A percentile compares a stretch with the other conserved stretches of the same genome.
Evolutionary conservation across 306 rosid species (phyloP).

Genomic region (Gleditsia sinensis): DNA sequence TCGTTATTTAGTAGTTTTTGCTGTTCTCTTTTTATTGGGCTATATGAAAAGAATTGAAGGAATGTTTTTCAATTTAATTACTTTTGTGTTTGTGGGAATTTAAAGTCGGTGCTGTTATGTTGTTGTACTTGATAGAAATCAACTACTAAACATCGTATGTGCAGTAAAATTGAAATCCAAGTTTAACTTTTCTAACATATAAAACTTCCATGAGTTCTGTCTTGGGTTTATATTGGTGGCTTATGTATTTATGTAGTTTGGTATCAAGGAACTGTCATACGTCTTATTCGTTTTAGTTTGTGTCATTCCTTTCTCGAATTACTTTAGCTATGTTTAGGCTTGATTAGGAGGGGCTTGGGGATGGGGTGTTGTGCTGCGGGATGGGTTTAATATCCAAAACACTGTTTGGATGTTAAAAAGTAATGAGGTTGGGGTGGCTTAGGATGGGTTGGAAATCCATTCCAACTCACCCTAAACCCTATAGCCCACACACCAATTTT

Average conservation of each 20-base stretch:
- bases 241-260: background rate
- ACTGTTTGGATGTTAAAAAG: too few relatives aligned
- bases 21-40: background rate
- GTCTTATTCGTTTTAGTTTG: background rate
- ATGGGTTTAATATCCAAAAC: too few relatives aligned
- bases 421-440: too few relatives aligned
- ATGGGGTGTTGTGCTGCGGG: too few relatives aligned
- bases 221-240: background rate
- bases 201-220: background rate
- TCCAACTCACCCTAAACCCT: too few relatives aligned
- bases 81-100: background rate
- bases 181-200: background rate
- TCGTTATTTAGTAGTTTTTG: background rate
- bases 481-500: too few relatives aligned
- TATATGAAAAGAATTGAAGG: background rate
- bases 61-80: constrained; percentile 8
- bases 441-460: too few relatives aligned
- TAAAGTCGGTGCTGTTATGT: background rate
- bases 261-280: background rate
- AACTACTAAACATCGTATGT: background rate
- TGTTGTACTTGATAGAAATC: background rate
- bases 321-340: background rate
- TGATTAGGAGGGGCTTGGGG: too few relatives aligned
- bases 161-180: background rate
- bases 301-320: background rate